Base-by-base conservation (phyloP, 306 rosid species). In the Cicer cuneatum region DNA sequence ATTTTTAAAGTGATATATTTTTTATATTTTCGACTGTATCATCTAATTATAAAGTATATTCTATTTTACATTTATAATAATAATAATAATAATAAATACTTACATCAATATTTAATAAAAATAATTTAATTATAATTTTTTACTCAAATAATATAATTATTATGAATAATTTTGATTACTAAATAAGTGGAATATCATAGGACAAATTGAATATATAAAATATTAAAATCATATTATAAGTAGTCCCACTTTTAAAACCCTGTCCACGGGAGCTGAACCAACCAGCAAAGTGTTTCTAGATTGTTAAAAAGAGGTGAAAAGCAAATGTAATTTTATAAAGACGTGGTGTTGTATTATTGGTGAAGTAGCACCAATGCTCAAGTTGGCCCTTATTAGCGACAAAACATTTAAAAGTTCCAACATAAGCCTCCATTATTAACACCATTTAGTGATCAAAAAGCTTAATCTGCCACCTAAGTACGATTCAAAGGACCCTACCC, bases 211-310 rank as follows among this genome's bases (percentile, higher is more conserved):
- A 24, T 2, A 2, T 24, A 24, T 24, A 24, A 2, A 24, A 24
- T 24, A 24, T 24, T 2, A 24, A 2, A 24, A 24, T 24, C 3
- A 24, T 24, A 24, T 16, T 29, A 33, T 64, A 73, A 60, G 48
- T 66, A 80, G 51, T 82, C 2, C 73, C 71, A 73, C 72, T 85
- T 88, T 82, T 29, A 75, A 82, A 86, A 69, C 71, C 80, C 37
- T 88, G 96, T 86, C 94, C 89, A 85, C 69, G 89, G 92, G 97
- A 84, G 84, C 79, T 91, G 96, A 93, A 88, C 90, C 91, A 53
- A 67, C 76, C 72, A 21, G 48, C 53, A 72, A 73, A 70, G 79
- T 78, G 85, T 86, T 85, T 89, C 90, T 88, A 91, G 94, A 93
- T 85, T 45, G 78, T 77, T 5, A 72, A 78, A 85, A 78, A 65